Percentiles rank a stretch among this genome's conserved stretches.
Conservation (phyloP, 352 stramenopile genomes). For the Phytopythium sindhum region DNA sequence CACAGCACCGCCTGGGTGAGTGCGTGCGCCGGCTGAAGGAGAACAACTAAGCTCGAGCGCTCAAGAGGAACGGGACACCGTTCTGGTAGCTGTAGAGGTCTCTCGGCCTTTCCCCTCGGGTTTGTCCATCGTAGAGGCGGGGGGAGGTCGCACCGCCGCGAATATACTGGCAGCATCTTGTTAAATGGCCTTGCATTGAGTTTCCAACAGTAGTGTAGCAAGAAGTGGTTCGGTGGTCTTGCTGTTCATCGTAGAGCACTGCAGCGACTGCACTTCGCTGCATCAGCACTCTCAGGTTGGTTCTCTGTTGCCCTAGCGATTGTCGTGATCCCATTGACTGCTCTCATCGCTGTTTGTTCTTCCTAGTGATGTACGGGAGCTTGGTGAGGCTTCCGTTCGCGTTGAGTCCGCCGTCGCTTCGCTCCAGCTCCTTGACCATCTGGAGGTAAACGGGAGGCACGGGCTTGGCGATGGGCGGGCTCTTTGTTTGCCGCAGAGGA, state of each 20-base stretch:
- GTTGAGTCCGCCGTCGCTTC: background rate
- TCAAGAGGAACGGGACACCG: background rate
- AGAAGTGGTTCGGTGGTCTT: background rate
- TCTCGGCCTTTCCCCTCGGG: background rate
- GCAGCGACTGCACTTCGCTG: background rate
- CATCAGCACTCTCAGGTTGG: background rate
- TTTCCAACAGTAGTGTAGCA: background rate
- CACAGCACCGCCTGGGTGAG: slow-evolving; percentile 85
- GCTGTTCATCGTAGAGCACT: background rate
- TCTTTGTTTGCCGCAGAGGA: background rate
- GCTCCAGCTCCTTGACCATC: slow-evolving; percentile 4
- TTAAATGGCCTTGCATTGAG: background rate
- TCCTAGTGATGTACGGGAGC: slow-evolving; percentile 43
- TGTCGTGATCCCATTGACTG: background rate
- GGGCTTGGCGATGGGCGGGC: slow-evolving; percentile 4
- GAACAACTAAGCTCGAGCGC: slow-evolving; percentile 38
- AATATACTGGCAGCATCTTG: slow-evolving; percentile 5
- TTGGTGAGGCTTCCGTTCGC: slow-evolving; percentile 19
- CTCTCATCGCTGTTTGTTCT: slow-evolving; percentile 15
- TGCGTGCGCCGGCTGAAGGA: slow-evolving; percentile 87
- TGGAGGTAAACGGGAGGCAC: slow-evolving; percentile 3
- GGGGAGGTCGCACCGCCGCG: background rate
- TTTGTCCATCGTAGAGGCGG: slow-evolving; percentile 9
- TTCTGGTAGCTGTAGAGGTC: slow-evolving; percentile 1
- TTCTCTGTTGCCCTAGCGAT: background rate